Evolutionary conservation across 2,329 filamentous ascomycete species (phyloP), one percentile per base, ranked within the genome.

Genomic region (Pochonia chlamydosporia): DNA sequence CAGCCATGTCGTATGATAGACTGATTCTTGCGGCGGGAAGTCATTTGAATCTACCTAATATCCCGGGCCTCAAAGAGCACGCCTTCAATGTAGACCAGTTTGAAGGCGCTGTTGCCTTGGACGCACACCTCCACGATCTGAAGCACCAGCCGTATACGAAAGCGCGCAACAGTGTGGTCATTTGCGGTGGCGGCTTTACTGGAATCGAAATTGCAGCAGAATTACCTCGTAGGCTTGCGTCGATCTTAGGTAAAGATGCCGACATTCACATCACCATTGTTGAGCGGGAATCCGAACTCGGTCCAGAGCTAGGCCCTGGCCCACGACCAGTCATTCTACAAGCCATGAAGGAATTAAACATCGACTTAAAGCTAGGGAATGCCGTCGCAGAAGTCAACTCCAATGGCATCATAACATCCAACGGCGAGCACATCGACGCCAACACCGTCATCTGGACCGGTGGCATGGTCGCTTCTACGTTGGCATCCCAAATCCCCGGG

Each of bases 11-110:
- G 3, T 69, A 67, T 26, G 57, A 63, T 50, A 57, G 61, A 2
- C 57, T 69, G 4, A 54, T 69, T 3, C 46, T 69, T 2, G 64
- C 66, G 1, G 60, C 64, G 0, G 66, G 66, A 2, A 68, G 66
- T 50, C 50, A 48, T 1, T 47, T 68, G 2, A 46, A 59, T 1
- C 57, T 50, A 2, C 66, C 66, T 1, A 39, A 52, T 1, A 54
- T 69, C 5, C 4, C 54, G 0, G 65, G 66, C 1, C 52, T 68
- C 3, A 26, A 49, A 1, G 44, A 66, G 39, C 53, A 68, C 46
- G 54, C 61, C 1, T 69, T 68, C 43, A 55, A 59, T 21, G 54
- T 68, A 13, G 66, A 69, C 46, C 54, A 55, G 0, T 40, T 68
- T 0, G 40, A 54, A 0, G 54, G 54, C 2, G 62, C 65, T 1